Conservation (phyloP, 2,329 filamentous ascomycete species). For the Byssothecium circinans region DNA sequence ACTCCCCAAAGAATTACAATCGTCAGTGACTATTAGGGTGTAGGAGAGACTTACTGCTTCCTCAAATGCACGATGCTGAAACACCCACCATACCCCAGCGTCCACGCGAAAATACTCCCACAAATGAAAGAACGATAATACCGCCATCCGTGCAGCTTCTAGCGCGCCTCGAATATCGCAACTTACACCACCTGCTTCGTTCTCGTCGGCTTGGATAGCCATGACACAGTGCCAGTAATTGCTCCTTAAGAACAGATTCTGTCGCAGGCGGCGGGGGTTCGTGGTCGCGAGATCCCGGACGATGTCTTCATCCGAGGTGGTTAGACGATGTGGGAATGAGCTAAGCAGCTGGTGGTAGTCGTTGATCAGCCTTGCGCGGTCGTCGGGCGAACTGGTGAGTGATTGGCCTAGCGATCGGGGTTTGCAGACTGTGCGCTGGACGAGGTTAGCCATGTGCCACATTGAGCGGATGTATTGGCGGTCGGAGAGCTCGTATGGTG, state of each 20-base stretch:
- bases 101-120: conserved; percentile 69
- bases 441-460: conserved; percentile 77
- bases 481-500: conserved; percentile 43
- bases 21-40: too few species aligned
- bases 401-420: conserved; percentile 73
- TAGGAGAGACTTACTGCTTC: conserved; percentile 66
- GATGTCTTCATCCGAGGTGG: conserved; percentile 65
- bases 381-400: conserved; percentile 67
- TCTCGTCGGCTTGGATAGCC: conserved; percentile 73
- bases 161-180: conserved; percentile 68
- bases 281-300: conserved; percentile 60
- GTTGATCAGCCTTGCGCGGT: conserved; percentile 69
- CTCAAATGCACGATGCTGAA: conserved; percentile 78
- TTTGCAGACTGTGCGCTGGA: conserved; percentile 75
- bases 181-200: conserved; percentile 54
- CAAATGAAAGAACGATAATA: conserved; percentile 73
- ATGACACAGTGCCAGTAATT: conserved; percentile 84
- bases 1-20: too few species aligned
- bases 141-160: conserved; percentile 74
- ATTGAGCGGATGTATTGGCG: conserved; percentile 69
- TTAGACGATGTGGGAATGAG: conserved; percentile 71
- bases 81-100: conserved; percentile 81
- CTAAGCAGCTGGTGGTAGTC: conserved; percentile 72
- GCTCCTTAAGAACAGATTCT: conserved; percentile 77
- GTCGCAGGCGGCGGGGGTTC: conserved; percentile 68